Evolutionary conservation across 2,329 filamentous ascomycete species (phyloP).

Genomic region (Penicillium sp.): DNA sequence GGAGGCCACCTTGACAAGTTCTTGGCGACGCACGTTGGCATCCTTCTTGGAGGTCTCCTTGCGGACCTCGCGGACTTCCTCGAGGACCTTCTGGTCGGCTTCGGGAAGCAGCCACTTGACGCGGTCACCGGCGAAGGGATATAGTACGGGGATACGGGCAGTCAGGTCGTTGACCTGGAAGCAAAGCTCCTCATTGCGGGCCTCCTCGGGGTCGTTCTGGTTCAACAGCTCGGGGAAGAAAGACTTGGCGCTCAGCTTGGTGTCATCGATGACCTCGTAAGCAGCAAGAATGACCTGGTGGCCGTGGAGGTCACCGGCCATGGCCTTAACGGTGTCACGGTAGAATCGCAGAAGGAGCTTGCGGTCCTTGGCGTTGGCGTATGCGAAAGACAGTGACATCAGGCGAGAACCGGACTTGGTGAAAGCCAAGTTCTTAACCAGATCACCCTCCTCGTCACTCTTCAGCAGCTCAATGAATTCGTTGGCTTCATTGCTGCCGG

Average conservation of each 20-base stretch:
- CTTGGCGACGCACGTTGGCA: conserved; percentile 69
- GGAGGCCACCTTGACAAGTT: conserved; percentile 73
- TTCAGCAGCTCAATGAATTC: conserved; percentile 91
- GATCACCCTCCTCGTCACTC: conserved; percentile 84
- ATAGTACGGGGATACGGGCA: conserved; percentile 69
- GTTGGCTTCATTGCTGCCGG: conserved; percentile 75
- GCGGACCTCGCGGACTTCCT: conserved; percentile 77
- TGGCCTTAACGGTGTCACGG: conserved; percentile 83
- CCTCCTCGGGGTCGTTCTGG: conserved; percentile 53
- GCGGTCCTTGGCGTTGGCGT: conserved; percentile 88
- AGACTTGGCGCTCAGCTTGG: conserved; percentile 79
- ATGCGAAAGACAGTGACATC: conserved; percentile 76
- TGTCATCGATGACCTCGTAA: conserved; percentile 92
- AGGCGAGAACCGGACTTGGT: conserved; percentile 84
- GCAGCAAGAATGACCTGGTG: conserved; percentile 81
- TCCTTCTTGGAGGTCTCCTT: conserved; percentile 92
- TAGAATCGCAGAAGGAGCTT: conserved; percentile 85
- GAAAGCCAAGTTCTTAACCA: conserved; percentile 94
- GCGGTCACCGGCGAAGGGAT: conserved; percentile 69
- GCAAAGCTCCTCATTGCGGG: conserved; percentile 47
- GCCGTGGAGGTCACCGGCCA: conserved; percentile 77
- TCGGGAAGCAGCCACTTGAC: conserved; percentile 64
- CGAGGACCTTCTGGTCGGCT: conserved; percentile 68
- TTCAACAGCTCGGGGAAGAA: conserved; percentile 85
- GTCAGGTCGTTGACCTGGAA: conserved; percentile 46